Evolutionary conservation across 805 yeast genomes (phyloP), one percentile per base, ranked within the genome.

Genomic region (Lachancea lanzarotensis): DNA sequence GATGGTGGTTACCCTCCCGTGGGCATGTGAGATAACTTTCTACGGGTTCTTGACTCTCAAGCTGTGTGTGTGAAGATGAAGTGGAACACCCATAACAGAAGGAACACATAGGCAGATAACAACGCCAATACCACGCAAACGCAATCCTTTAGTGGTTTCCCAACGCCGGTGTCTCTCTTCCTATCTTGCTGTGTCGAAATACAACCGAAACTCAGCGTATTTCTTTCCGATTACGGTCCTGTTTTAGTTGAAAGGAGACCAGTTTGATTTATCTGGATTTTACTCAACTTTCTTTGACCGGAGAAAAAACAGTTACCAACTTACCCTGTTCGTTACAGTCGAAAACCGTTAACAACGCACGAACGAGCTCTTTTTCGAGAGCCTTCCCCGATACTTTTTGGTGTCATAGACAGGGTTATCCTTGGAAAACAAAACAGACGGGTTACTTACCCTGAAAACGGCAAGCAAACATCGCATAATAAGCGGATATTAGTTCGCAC

Each of bases 401-500:
- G 38, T 22, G 25, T 6, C 38, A 19, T 22, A 35, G 38, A 35
- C 38, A 35, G 38, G 38, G 38, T 35, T 20, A 18, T 35, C 38
- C 38, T 17, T 12, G 27, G 38, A 33, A 15, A 12, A 16, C 32
- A 33, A 15, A 12, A 16, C 32, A 40, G 31, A 29, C 31, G 5
- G 13, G 15, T 29, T 7, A 29, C 31, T 40, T 40, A 40, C 43
- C 43, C 43, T 40, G 43, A 40, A 40, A 29, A 38, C 19, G 22
- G 16, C 16, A 30, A 30, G 33, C 33, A 30, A 32, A 32, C 19
- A 32, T 15, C 19, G 19, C 25, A 22, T 22, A 22, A 22, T 22
- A 22, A 22, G 25, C 25, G 25, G 25, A 22, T 8, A 22, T 22
- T 22, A 22, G 25, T 22, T 22, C 8, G 8, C 4, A 8, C 25